phyloP scores from a whole-genome alignment of 371 early-diverging fungal species.

The Actinomucor elegans region DNA sequence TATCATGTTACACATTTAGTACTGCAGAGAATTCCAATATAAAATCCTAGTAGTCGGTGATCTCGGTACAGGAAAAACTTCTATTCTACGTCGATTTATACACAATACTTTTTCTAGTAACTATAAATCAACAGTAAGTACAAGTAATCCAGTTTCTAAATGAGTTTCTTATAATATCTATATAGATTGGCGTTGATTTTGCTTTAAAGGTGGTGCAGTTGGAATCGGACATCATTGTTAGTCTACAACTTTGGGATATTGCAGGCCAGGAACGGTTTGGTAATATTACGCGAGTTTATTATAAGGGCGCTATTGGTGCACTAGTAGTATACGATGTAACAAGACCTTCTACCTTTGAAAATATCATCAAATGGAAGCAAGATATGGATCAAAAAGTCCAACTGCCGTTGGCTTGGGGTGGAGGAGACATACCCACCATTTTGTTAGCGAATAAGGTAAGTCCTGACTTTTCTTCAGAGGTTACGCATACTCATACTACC shows the following conservation, averaged over 20 bases:
- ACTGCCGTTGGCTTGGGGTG: slow-evolving; percentile 30
- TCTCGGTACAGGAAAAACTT: slow-evolving; percentile 96
- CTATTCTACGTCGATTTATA: slow-evolving; percentile 88
- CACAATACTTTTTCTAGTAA: slow-evolving; percentile 92
- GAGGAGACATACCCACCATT: slow-evolving; percentile 44
- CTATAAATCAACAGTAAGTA: slow-evolving; percentile 82
- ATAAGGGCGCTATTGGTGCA: slow-evolving; percentile 68
- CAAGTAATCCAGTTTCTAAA: not conserved
- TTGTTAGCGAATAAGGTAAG: slow-evolving; percentile 51
- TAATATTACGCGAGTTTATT: slow-evolving; percentile 67
- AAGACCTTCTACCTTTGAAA: slow-evolving; percentile 59
- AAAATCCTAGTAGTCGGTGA: slow-evolving; percentile 97
- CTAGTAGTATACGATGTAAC: slow-evolving; percentile 71
- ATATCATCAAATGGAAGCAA: slow-evolving; percentile 60
- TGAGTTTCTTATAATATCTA: not conserved
- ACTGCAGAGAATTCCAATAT: slow-evolving; percentile 68
- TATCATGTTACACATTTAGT: too few relatives aligned
- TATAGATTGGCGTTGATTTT: slow-evolving; percentile 97
- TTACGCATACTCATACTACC: too few relatives aligned
- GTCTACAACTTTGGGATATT: slow-evolving; percentile 59
- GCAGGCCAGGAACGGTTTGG: slow-evolving; percentile 75
- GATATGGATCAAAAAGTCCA: slow-evolving; percentile 45
- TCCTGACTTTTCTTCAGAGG: too few relatives aligned
- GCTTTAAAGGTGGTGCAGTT: slow-evolving; percentile 42
- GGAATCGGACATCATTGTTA: slow-evolving; percentile 35